Conservation (phyloP, 1,284 basidiomycete species). For the Stereum hirsutum region DNA sequence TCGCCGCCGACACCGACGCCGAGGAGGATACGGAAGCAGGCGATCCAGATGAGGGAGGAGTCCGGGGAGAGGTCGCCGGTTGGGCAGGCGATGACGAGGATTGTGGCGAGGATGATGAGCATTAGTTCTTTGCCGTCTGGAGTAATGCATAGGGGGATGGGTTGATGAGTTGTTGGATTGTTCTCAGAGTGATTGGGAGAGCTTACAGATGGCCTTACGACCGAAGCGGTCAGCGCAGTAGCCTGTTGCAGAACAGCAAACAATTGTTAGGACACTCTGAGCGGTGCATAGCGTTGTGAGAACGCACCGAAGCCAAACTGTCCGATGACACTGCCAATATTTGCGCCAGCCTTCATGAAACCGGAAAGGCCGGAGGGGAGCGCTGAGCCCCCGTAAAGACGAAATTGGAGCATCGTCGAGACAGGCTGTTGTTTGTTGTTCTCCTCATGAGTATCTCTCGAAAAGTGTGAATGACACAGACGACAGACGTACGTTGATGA, state of each 20-base stretch:
- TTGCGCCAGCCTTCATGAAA: conserved; percentile 59
- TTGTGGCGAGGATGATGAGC: conserved; percentile 67
- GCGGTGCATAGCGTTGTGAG: not conserved
- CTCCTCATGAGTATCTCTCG: conserved; percentile 1
- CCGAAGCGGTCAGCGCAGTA: conserved; percentile 62
- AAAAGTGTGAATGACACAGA: not conserved
- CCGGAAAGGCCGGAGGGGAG: conserved; percentile 54
- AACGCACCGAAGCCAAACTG: conserved; percentile 57
- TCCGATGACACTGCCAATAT: conserved; percentile 68
- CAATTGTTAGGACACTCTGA: not conserved
- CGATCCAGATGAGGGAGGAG: conserved; percentile 47
- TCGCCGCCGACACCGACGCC: conserved; percentile 77
- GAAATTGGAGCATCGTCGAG: conserved; percentile 67
- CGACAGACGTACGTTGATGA: conserved; percentile 53
- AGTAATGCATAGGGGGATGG: not conserved
- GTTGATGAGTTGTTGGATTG: not conserved
- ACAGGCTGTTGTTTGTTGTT: conserved; percentile 39
- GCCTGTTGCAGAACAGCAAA: conserved; percentile 10
- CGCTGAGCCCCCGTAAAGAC: conserved; percentile 45
- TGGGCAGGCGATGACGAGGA: conserved; percentile 42
- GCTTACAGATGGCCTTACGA: conserved; percentile 55
- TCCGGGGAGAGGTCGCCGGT: conserved; percentile 39
- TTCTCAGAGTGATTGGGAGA: conserved; percentile 13
- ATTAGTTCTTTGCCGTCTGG: conserved; percentile 72
- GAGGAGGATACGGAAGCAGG: conserved; percentile 60